These are phyloP conservation scores for Cucumis cinereus DNA, from an alignment of 306 rosid species.

Conservation along the genomic window DNA sequence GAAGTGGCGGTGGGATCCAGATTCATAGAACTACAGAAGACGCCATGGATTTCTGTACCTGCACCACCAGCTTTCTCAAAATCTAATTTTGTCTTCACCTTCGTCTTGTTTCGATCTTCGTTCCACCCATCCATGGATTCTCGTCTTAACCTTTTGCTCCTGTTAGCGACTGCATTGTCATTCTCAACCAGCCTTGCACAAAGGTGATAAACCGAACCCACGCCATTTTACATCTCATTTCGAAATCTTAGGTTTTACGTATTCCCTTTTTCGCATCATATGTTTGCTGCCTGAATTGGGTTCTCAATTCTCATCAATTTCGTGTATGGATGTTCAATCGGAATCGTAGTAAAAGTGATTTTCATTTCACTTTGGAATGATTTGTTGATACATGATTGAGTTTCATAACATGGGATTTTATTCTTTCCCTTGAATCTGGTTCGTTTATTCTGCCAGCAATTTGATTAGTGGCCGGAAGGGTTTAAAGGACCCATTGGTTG, in stretches of 20 bases:
- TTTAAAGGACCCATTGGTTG: slow-evolving; percentile 25
- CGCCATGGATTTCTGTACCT: neutral
- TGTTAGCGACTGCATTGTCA: slow-evolving; percentile 13
- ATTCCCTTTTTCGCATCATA: neutral
- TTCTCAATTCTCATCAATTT: neutral
- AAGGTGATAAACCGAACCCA: slow-evolving; percentile 24
- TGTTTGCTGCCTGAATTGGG: neutral
- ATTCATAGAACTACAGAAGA: neutral
- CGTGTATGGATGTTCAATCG: neutral
- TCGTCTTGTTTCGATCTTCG: neutral
- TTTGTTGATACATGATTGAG: neutral
- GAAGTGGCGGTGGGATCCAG: neutral
- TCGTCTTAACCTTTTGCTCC: slow-evolving; percentile 20
- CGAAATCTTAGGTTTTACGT: neutral
- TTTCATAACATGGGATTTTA: neutral
- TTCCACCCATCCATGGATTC: slow-evolving; percentile 26
- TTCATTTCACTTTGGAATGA: neutral
- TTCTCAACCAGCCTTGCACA: slow-evolving; percentile 18
- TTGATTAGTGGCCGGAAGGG: slow-evolving; percentile 48
- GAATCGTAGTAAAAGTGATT: neutral
- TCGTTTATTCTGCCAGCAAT: neutral
- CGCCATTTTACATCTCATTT: neutral
- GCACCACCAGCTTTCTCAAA: neutral
- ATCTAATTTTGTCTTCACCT: neutral
- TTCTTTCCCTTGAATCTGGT: neutral